Percentiles rank a stretch among this genome's conserved stretches.
phyloP scores from a whole-genome alignment of 163 green algal genomes.

The Chloromonas sp. region DNA sequence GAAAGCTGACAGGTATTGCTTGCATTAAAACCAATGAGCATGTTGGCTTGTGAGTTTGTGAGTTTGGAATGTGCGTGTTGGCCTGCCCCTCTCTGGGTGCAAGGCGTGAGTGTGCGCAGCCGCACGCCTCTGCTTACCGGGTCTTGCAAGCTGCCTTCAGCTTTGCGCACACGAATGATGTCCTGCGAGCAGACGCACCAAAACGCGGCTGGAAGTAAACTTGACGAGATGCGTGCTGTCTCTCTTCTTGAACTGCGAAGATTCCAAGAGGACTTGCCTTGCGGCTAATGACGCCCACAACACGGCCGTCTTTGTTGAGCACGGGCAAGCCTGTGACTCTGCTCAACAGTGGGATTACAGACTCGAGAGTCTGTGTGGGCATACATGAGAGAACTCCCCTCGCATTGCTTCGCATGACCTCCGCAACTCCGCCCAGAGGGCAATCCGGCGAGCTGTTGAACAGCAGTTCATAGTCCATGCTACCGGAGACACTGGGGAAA shows the following conservation, averaged over 20 bases:
- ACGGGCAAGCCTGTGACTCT: slow-evolving; percentile 68
- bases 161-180: slow-evolving; percentile 56
- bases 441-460: neutral
- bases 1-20: too few relatives aligned
- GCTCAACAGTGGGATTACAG: slow-evolving; percentile 44
- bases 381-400: slow-evolving; percentile 28
- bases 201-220: too few relatives aligned
- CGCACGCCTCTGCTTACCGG: slow-evolving; percentile 21
- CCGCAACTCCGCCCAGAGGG: slow-evolving; percentile 13
- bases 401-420: slow-evolving; percentile 23
- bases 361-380: slow-evolving; percentile 21
- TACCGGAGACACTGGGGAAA: too few relatives aligned
- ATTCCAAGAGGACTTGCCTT: slow-evolving; percentile 26
- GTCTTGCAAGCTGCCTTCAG: slow-evolving; percentile 36
- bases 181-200: slow-evolving; percentile 24
- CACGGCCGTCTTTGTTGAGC: slow-evolving; percentile 37
- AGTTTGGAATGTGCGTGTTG: too few relatives aligned
- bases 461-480: slow-evolving; percentile 3
- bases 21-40: too few relatives aligned
- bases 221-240: neutral
- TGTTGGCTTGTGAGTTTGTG: too few relatives aligned
- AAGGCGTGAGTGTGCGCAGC: too few relatives aligned
- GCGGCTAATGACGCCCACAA: slow-evolving; percentile 64
- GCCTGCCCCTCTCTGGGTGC: too few relatives aligned
- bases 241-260: too few relatives aligned